Evolutionary conservation across 192 early-diverging fungal genomes (phyloP).

Genomic region (Physocladia obscura): DNA sequence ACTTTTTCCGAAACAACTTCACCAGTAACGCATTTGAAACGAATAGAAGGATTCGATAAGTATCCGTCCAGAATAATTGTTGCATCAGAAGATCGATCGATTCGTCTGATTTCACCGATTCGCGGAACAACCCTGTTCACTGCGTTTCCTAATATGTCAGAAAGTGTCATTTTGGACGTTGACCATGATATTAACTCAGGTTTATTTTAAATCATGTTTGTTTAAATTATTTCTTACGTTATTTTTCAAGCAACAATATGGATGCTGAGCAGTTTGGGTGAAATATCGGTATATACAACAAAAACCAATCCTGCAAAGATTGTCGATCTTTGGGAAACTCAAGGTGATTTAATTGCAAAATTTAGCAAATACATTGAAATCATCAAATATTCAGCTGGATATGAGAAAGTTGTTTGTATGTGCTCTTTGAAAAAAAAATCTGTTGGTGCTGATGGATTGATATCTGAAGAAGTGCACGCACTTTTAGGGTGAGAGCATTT

Average conservation of each 20-base stretch:
- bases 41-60: conserved; percentile 9
- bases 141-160: conserved; percentile 49
- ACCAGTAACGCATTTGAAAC: conserved; percentile 24
- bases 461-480: neutral
- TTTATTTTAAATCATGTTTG: conserved; percentile 11
- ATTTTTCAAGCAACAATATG: conserved; percentile 24
- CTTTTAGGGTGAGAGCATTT: neutral
- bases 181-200: conserved; percentile 46
- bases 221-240: neutral
- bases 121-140: conserved; percentile 46
- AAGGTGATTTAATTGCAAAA: conserved; percentile 24
- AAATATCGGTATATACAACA: conserved; percentile 46
- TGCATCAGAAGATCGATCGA: conserved; percentile 42
- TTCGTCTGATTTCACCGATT: conserved; percentile 44
- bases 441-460: neutral
- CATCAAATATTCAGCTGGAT: conserved; percentile 19
- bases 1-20: conserved; percentile 33
- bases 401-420: conserved; percentile 31
- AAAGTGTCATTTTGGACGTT: conserved; percentile 28
- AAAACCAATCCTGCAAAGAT: conserved; percentile 45
- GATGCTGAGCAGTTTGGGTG: conserved; percentile 38
- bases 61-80: conserved; percentile 44
- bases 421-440: conserved; percentile 31
- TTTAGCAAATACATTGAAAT: too few relatives aligned
- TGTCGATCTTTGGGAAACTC: conserved; percentile 39